These are phyloP conservation scores for Leccinellum rugosiceps DNA, from an alignment of 768 basidiomycete genomes.

Conservation along the genomic window DNA sequence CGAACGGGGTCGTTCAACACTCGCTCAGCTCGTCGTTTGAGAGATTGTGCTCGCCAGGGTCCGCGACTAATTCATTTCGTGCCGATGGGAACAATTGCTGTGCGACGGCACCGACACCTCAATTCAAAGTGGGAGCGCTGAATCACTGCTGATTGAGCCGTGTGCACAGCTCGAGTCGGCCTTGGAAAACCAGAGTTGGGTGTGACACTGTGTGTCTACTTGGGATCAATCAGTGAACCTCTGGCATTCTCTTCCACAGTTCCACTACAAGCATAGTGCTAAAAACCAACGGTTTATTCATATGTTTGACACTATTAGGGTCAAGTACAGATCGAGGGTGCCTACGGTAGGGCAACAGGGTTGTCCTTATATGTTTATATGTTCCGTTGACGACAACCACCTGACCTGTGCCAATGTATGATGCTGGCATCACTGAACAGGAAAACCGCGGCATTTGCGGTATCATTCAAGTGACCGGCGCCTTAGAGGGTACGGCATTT, in stretches of 20 bases:
- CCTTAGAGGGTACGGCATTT: conserved; percentile 39
- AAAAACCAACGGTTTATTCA: no score
- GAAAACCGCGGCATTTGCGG: conserved; percentile 72
- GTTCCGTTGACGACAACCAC: conserved; percentile 72
- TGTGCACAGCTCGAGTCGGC: neutral
- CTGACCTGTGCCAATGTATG: no score
- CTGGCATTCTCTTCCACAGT: neutral
- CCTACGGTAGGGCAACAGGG: conserved; percentile 56
- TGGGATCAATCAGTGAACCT: neutral
- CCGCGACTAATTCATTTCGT: neutral
- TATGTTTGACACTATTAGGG: conserved; percentile 45
- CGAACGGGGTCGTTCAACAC: neutral
- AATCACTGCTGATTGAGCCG: neutral
- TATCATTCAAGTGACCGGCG: conserved; percentile 54
- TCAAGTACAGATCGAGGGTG: conserved; percentile 48
- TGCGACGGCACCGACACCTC: neutral
- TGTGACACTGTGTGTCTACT: neutral
- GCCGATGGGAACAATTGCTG: neutral
- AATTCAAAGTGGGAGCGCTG: no score
- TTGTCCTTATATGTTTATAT: conserved; percentile 47
- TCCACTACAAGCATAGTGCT: neutral
- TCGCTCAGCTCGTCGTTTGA: neutral
- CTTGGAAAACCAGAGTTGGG: neutral
- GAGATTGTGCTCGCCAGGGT: neutral
- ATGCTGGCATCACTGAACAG: conserved; percentile 82